Percentiles rank a stretch among this genome's conserved stretches.
These are phyloP conservation scores for Axilococcus clingmanii DNA, from an alignment of 139 green algal species.

Conservation along the genomic window DNA sequence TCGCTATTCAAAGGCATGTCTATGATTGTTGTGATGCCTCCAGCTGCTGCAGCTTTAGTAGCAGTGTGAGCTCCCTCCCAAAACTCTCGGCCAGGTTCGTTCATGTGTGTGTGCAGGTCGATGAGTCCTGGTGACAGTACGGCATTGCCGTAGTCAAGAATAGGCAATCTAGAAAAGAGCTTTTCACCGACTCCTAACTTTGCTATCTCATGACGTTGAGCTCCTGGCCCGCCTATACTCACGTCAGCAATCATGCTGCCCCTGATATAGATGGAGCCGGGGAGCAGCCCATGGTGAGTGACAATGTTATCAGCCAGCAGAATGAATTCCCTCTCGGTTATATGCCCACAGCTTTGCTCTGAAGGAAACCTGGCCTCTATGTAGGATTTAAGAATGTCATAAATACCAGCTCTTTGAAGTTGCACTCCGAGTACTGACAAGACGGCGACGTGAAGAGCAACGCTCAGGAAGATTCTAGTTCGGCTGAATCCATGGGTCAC, in stretches of 20 bases:
- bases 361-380: slow-evolving; percentile 5
- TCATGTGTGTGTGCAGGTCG: slow-evolving; percentile 88
- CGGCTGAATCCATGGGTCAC: too few species aligned
- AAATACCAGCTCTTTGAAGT: too few species aligned
- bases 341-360: slow-evolving; percentile 15
- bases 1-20: slow-evolving; percentile 93
- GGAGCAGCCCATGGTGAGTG: slow-evolving; percentile 5
- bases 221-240: not conserved
- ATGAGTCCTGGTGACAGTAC: slow-evolving; percentile 82
- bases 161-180: not conserved
- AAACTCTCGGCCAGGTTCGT: slow-evolving; percentile 80
- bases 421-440: too few species aligned
- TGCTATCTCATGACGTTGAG: not conserved
- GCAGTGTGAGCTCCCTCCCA: slow-evolving; percentile 85
- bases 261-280: slow-evolving; percentile 28
- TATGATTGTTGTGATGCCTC: slow-evolving; percentile 81
- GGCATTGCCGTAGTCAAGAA: slow-evolving; percentile 17
- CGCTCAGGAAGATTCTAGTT: too few species aligned
- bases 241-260: slow-evolving; percentile 20
- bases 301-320: slow-evolving; percentile 23
- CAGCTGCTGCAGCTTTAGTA: slow-evolving; percentile 72
- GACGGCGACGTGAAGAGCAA: too few species aligned
- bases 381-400: slow-evolving; percentile 1
- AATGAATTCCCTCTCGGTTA: slow-evolving; percentile 23
- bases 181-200: not conserved